phyloP scores from a whole-genome alignment of 2,329 filamentous ascomycete species.

The Parascedosporium putredinis region DNA sequence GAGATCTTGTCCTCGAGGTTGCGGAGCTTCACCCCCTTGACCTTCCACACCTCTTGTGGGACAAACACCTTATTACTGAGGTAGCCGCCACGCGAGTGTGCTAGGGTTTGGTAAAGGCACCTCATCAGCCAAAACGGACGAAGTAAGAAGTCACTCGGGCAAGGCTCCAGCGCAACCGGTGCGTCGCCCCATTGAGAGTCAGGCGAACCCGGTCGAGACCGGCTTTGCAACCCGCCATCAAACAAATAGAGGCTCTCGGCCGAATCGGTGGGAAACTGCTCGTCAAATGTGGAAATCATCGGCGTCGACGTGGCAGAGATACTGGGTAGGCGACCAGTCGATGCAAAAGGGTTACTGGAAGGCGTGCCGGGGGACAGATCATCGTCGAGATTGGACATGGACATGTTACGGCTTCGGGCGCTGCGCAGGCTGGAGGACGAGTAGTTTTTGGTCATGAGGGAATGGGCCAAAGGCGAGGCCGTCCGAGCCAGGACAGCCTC shows the following conservation, averaged over 20 bases:
- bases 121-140: slow-evolving; percentile 98
- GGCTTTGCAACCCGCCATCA: slow-evolving; percentile 62
- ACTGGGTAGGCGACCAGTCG: slow-evolving; percentile 35
- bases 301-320: slow-evolving; percentile 60
- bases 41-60: slow-evolving; percentile 84
- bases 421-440: slow-evolving; percentile 62
- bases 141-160: slow-evolving; percentile 79
- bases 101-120: slow-evolving; percentile 82
- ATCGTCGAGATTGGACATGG: slow-evolving; percentile 50
- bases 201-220: slow-evolving; percentile 52
- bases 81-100: slow-evolving; percentile 85
- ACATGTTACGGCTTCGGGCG: slow-evolving; percentile 64
- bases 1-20: slow-evolving; percentile 87
- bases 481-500: slow-evolving; percentile 30
- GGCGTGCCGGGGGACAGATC: slow-evolving; percentile 68
- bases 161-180: slow-evolving; percentile 77
- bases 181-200: slow-evolving; percentile 51
- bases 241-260: slow-evolving; percentile 70
- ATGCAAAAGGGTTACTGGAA: slow-evolving; percentile 55
- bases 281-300: slow-evolving; percentile 50
- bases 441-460: slow-evolving; percentile 54
- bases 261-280: slow-evolving; percentile 44
- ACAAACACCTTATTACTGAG: slow-evolving; percentile 86
- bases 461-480: slow-evolving; percentile 40
- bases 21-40: slow-evolving; percentile 88